Percentiles rank a stretch among this genome's conserved stretches.
Conservation (phyloP, 345 rosid species). For the Acer campestre region DNA sequence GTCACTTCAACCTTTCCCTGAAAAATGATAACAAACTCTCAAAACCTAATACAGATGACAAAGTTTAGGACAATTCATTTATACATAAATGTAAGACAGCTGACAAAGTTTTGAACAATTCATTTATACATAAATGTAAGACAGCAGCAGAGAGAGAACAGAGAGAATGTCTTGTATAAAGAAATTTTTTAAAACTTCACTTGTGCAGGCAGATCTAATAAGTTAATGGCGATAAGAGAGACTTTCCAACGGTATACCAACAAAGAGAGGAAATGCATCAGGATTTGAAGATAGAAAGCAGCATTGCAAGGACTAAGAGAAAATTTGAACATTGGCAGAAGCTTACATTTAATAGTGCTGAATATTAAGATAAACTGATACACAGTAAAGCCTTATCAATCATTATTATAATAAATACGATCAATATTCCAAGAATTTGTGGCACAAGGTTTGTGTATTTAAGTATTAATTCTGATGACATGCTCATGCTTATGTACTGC, state of each 20-base stretch:
- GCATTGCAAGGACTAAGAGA: background rate
- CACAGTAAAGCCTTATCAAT: too few species aligned
- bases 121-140: background rate
- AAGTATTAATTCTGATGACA: background rate
- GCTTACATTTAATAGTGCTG: background rate
- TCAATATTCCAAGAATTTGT: background rate
- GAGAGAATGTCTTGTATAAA: background rate
- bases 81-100: background rate
- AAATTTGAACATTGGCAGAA: background rate
- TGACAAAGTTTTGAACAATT: background rate
- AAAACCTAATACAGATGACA: slow-evolving; percentile 6
- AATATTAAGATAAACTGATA: background rate
- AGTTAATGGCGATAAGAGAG: background rate
- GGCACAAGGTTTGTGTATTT: background rate
- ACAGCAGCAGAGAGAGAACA: background rate
- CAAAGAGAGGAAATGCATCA: background rate
- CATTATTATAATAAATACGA: background rate
- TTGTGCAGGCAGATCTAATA: background rate
- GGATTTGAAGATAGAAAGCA: background rate
- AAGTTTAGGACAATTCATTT: background rate
- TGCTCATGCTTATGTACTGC: background rate
- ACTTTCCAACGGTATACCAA: background rate
- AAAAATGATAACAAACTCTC: slow-evolving; percentile 11
- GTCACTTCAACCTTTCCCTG: slow-evolving; percentile 98
- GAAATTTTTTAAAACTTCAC: background rate